Base-by-base conservation (phyloP, 202 grass and related monocot species). In the Elaeis oleifera region DNA sequence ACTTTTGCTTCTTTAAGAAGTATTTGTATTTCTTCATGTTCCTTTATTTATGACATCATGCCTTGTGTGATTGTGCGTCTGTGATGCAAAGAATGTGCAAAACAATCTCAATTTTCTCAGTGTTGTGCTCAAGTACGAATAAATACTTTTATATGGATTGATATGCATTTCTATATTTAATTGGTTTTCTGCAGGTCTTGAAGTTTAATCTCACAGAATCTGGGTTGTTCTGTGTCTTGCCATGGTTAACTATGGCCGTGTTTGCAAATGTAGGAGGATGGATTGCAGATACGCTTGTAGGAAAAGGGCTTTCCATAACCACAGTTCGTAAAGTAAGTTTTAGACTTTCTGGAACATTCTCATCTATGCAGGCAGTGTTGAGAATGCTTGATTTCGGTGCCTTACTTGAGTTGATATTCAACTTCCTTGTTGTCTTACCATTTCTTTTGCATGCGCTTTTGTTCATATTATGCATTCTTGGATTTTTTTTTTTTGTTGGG, bases 191-290 rank as follows among this genome's bases (percentile, higher is more conserved):
- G 1, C 72, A 92, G 94, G 94, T 97, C 20, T 79, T 97, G 68
- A 97, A 92, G 77, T 92, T 97, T 74, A 92, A 97, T 69, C 79
- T 97, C 50, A 97, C 88, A 0, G 88, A 97, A 80, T 92, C 94
- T 5, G 88, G 94, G 31, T 82, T 97, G 61, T 56, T 97, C 2
- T 97, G 94, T 59, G 94, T 97, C 39, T 74, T 97, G 71, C 94
- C 94, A 57, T 97, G 94, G 94, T 63, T 97, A 53, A 97, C 94
- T 32, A 89, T 97, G 94, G 94, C 88, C 32, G 66, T 97, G 15
- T 97, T 86, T 59, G 88, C 94, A n/a, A 97, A 97, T 48, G 65
- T 97, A 64, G 94, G 94, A 29, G 94, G 94, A 21, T 97, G 94
- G 88, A 97, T 97, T 65, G 94, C 94, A 49, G 94, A 97, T 73